A percentile compares a stretch with the other conserved stretches of the same genome.
Evolutionary conservation across 306 rosid species (phyloP).

Genomic region (Oemleria cerasiformis): DNA sequence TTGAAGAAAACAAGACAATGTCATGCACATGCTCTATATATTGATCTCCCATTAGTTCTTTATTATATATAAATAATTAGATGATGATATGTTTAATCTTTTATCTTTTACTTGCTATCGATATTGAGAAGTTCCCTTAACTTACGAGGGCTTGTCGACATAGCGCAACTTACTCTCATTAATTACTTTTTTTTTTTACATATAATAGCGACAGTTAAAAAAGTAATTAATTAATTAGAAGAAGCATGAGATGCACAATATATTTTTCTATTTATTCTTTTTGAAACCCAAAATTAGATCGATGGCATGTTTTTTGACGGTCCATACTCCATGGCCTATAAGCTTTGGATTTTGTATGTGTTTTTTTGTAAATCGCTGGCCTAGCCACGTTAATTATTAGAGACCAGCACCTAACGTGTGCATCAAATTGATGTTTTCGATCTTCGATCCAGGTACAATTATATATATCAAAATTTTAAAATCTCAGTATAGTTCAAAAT

Average conservation of each 20-base stretch:
- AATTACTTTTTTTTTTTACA: neutral
- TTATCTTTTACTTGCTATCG: constrained; percentile 31
- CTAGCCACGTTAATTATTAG: neutral
- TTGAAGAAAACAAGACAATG: constrained; percentile 44
- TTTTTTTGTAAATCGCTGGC: neutral
- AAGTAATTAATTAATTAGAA: neutral
- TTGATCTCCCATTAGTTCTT: constrained; percentile 22
- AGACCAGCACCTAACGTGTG: constrained; percentile 2
- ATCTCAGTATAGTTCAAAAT: too few species aligned
- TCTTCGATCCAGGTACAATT: too few species aligned
- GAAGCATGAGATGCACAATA: constrained; percentile 13
- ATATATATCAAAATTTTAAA: too few species aligned
- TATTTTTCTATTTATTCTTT: neutral
- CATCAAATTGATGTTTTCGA: neutral
- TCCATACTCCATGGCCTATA: constrained; percentile 7
- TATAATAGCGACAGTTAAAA: constrained; percentile 1
- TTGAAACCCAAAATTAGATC: constrained; percentile 2
- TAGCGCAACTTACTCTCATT: constrained; percentile 16
- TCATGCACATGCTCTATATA: constrained; percentile 40
- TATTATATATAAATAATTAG: neutral
- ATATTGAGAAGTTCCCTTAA: constrained; percentile 34
- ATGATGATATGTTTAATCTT: constrained; percentile 8
- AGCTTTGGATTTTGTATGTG: neutral
- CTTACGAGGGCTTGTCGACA: constrained; percentile 36
- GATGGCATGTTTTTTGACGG: neutral